Percentiles rank a stretch among this genome's conserved stretches.
phyloP scores from a whole-genome alignment of 2,329 filamentous ascomycete species.

The Myriosclerotinia curreyana region DNA sequence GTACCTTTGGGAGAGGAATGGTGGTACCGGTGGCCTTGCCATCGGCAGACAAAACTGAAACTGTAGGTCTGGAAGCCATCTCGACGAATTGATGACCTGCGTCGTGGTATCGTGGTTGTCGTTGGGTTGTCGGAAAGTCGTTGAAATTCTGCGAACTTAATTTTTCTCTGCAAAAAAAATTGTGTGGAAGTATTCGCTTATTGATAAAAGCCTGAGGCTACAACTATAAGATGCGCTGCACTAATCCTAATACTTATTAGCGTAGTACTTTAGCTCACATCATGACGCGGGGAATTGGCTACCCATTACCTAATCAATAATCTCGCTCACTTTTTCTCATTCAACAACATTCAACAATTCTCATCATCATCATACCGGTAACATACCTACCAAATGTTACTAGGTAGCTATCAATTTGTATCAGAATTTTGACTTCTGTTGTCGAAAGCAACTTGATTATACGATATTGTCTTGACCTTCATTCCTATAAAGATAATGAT shows the following conservation, averaged over 20 bases:
- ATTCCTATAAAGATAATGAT: neutral
- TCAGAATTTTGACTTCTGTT: neutral
- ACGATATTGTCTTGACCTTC: neutral
- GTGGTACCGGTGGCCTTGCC: conserved; percentile 86
- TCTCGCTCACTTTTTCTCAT: neutral
- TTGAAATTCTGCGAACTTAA: conserved; percentile 17
- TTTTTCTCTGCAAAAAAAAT: conserved; percentile 1
- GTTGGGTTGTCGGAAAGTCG: conserved; percentile 28
- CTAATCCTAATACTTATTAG: neutral
- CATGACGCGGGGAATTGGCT: neutral
- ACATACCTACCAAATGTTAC: neutral
- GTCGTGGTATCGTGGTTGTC: conserved; percentile 35
- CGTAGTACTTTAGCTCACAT: neutral
- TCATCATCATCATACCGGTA: neutral
- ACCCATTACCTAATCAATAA: too few relatives aligned
- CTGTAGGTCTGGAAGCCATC: conserved; percentile 95
- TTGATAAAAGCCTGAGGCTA: conserved; percentile 9
- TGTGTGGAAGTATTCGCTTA: neutral
- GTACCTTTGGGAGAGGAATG: conserved; percentile 76
- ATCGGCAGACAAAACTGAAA: conserved; percentile 95
- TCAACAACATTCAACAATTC: neutral
- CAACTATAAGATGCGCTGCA: neutral
- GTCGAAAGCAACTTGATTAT: neutral
- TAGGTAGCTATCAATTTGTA: neutral
- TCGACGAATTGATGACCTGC: conserved; percentile 37